Base-by-base conservation (phyloP, 225 moss, liverwort and hornwort species). In the Sphagnum contortum region DNA sequence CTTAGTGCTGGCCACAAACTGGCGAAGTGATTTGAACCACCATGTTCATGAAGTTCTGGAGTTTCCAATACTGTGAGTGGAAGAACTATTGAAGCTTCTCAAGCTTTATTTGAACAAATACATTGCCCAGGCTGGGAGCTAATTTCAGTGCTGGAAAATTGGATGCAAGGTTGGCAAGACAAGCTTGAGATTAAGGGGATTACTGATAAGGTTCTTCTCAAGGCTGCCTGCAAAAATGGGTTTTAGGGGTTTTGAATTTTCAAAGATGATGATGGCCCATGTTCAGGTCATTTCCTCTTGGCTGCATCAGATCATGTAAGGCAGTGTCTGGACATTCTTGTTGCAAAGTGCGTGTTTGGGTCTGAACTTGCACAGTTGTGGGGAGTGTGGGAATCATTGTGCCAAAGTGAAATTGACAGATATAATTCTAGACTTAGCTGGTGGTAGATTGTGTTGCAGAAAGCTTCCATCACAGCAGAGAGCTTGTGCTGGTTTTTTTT, bases 41-140 rank as follows among this genome's bases (percentile, higher is more conserved):
- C 91, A 93, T 64, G 80, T 98, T 45, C 93, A 98, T 56, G 96
- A 98, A 73, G 81, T 80, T 48, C 55, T 98, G 65, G 96, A 98
- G 72, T 98, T 98, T 63, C 91, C 92, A 48, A 78, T 88, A 47
- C 96, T 90, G n/a, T 81, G 85, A 49, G 64, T 85, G 68, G 83
- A 79, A 58, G 96, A 98, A 65, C 88, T 93, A 44, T 70, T 78
- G 29, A 79, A 89, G 59, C 84, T 98, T 14, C 72, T 98, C 69
- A 79, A 88, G 7, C 66, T 98, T 1, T 93, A 98, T 65, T 59
- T 98, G 54, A 68, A 63, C 71, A 91, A 89, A 64, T 98, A 93
- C 48, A 88, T 98, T 48, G 63, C 80, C 13, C 80, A 91, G 62
- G 73, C 90, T 51, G 93, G 91, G 2, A 72, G 59, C 59, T 68